phyloP scores from a whole-genome alignment of 2,329 filamentous ascomycete species.

The Myriosclerotinia curreyana region DNA sequence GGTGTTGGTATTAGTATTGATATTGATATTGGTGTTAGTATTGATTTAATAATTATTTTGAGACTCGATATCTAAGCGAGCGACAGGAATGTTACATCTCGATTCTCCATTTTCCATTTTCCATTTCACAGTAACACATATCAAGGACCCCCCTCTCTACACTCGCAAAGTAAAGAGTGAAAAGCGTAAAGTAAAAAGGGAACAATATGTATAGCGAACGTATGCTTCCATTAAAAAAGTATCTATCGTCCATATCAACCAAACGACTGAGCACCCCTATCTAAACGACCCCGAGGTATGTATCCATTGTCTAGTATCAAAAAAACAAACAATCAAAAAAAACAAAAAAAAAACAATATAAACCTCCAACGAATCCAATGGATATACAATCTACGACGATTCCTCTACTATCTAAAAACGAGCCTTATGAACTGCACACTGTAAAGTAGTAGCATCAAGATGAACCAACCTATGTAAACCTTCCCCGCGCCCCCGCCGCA shows the following conservation, averaged over 20 bases:
- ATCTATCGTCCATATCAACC: background rate
- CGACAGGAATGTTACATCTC: too few relatives aligned
- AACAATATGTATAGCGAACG: background rate
- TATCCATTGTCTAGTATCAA: conserved; percentile 15
- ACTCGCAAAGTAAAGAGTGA: too few relatives aligned
- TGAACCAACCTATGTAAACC: conserved; percentile 16
- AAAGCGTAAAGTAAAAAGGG: too few relatives aligned
- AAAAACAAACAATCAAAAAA: too few relatives aligned
- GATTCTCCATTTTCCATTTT: too few relatives aligned
- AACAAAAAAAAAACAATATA: conserved; percentile 12
- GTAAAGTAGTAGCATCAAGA: conserved; percentile 20
- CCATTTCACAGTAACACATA: too few relatives aligned
- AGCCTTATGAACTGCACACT: conserved; percentile 28
- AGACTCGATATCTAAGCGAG: too few relatives aligned
- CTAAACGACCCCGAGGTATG: conserved; percentile 16
- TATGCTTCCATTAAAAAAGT: conserved; percentile 19
- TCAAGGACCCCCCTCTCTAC: too few relatives aligned
- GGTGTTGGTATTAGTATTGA: too few relatives aligned
- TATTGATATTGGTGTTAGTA: too few relatives aligned
- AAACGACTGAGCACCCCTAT: background rate
- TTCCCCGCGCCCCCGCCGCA: conserved; percentile 1
- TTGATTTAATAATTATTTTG: too few relatives aligned
- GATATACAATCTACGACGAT: conserved; percentile 34
- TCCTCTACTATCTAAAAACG: conserved; percentile 22
- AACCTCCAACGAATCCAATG: conserved; percentile 16